Percentiles rank a stretch among this genome's conserved stretches.
Conservation (phyloP, 2,329 filamentous ascomycete species). For the Penicillium sp. region DNA sequence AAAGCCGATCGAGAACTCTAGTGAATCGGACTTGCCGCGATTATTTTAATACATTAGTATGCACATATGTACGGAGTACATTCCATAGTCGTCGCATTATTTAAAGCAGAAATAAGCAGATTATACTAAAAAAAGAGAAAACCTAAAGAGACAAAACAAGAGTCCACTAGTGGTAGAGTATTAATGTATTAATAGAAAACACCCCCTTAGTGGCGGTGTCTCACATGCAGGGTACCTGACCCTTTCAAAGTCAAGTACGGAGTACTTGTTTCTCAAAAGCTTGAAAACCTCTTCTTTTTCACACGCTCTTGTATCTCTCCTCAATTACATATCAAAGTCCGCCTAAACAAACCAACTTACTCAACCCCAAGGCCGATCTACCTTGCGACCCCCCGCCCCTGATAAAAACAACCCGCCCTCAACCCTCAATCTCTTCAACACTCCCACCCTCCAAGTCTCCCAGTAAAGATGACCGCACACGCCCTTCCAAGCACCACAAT, state of each 20-base stretch:
- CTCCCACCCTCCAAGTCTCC: not conserved
- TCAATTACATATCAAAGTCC: not conserved
- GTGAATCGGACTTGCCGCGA: not conserved
- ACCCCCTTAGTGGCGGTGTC: slow-evolving; percentile 15
- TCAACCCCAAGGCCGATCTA: not conserved
- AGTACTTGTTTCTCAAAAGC: slow-evolving; percentile 1
- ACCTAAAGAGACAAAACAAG: not conserved
- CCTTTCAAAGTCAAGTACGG: slow-evolving; percentile 5
- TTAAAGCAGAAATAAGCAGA: not conserved
- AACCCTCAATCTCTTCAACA: not conserved
- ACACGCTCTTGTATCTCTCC: not conserved
- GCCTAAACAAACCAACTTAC: not conserved
- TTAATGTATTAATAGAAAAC: slow-evolving; percentile 20
- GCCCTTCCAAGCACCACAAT: slow-evolving; percentile 13
- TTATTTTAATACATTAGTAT: not conserved
- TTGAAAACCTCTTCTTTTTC: not conserved
- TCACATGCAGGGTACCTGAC: slow-evolving; percentile 11
- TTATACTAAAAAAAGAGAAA: not conserved
- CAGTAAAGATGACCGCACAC: slow-evolving; percentile 18
- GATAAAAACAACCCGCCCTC: slow-evolving; percentile 6
- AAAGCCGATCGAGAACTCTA: not conserved
- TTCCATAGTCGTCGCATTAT: not conserved
- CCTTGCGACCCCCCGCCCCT: not conserved
- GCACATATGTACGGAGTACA: too few species aligned
- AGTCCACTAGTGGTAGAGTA: slow-evolving; percentile 9